Percentiles rank a stretch among this genome's conserved stretches.
Conservation (phyloP, 805 yeast species). For the Wickerhamomyces sydowiorum region DNA sequence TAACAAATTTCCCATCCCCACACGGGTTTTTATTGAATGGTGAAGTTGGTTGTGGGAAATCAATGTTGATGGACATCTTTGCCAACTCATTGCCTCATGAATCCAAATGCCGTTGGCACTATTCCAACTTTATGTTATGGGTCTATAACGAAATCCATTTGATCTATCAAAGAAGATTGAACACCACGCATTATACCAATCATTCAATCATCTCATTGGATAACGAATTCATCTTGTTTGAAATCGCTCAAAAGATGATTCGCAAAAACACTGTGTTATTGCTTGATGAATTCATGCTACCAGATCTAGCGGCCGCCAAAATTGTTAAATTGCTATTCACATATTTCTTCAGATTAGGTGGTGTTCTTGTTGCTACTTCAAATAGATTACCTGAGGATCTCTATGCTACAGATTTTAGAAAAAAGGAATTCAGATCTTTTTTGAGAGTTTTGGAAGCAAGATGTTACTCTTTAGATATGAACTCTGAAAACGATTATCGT, state of each 20-base stretch:
- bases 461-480: conserved; percentile 60
- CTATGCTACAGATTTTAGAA: conserved; percentile 60
- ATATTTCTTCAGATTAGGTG: conserved; percentile 67
- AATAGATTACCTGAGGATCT: conserved; percentile 69
- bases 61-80: conserved; percentile 69
- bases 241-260: conserved; percentile 62
- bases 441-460: conserved; percentile 50
- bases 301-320: conserved; percentile 71
- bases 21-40: conserved; percentile 61
- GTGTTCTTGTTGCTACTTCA: conserved; percentile 69
- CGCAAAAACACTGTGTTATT: conserved; percentile 50
- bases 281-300: conserved; percentile 72
- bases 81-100: conserved; percentile 58
- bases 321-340: conserved; percentile 60
- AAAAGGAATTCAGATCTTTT: conserved; percentile 50
- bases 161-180: conserved; percentile 39
- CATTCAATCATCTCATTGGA: conserved; percentile 36
- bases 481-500: conserved; percentile 53
- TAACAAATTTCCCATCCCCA: conserved; percentile 49
- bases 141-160: conserved; percentile 56
- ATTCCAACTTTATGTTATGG: conserved; percentile 64
- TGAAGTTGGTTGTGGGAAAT: conserved; percentile 71
- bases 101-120: conserved; percentile 67
- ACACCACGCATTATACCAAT: conserved; percentile 22
- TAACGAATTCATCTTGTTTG: conserved; percentile 59